A percentile compares a stretch with the other conserved stretches of the same genome.
Conservation (phyloP, 768 basidiomycete species). For the Rhizopogon rudus region DNA sequence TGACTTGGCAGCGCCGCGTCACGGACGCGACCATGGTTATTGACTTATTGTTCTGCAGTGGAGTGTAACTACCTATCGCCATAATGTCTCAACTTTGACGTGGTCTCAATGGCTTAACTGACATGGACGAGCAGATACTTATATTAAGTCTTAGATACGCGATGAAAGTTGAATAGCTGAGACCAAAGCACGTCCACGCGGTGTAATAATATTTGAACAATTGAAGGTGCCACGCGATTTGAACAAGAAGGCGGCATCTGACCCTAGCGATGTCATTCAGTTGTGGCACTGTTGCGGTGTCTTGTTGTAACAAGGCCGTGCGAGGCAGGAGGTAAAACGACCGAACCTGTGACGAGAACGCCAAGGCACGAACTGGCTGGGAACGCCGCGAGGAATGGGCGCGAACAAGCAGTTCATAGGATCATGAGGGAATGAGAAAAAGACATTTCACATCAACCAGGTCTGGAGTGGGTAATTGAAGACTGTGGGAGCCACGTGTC, state of each 20-base stretch:
- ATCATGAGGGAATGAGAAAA: neutral
- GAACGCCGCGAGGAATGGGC: neutral
- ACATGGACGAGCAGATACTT: neutral
- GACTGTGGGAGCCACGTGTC: conserved; percentile 16
- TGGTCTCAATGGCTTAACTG: neutral
- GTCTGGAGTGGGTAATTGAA: conserved; percentile 2
- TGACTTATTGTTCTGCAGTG: neutral
- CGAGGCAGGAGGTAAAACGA: neutral
- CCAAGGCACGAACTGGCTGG: neutral
- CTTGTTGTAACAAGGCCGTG: neutral
- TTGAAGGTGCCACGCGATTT: neutral
- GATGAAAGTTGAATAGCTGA: neutral
- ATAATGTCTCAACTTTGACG: neutral
- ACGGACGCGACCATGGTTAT: neutral
- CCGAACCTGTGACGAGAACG: neutral
- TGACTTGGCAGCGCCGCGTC: neutral
- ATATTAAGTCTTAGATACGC: neutral
- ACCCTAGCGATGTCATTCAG: neutral
- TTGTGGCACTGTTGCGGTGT: neutral
- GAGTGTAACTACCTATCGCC: neutral
- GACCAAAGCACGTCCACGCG: neutral
- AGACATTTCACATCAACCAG: neutral
- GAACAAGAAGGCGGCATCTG: neutral
- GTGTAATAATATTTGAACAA: neutral
- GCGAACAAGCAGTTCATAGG: neutral